Conservation (phyloP, 2,329 filamentous ascomycete species). For the Fusarium circinatum region DNA sequence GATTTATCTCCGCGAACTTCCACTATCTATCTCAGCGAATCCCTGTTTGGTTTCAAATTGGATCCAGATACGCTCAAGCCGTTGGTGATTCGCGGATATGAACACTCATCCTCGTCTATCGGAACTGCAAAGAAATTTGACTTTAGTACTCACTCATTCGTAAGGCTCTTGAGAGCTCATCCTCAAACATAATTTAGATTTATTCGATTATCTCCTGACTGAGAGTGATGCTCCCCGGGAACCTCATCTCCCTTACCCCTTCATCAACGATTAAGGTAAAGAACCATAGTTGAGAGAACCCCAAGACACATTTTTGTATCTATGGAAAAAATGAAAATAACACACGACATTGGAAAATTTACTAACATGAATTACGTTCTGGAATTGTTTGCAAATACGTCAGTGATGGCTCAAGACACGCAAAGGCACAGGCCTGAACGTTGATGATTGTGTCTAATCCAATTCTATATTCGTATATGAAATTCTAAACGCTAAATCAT, state of each 20-base stretch:
- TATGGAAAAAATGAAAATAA: background rate
- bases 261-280: background rate
- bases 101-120: background rate
- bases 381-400: background rate
- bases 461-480: constrained; percentile 5
- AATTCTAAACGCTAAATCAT: background rate
- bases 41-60: constrained; percentile 11
- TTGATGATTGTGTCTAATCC: background rate
- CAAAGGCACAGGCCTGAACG: background rate
- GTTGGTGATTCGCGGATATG: constrained; percentile 15
- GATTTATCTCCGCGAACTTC: constrained; percentile 27
- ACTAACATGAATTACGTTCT: background rate
- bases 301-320: background rate
- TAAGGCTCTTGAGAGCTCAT: background rate
- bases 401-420: background rate
- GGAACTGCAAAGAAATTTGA: background rate
- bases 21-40: constrained; percentile 26
- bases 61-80: background rate
- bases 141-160: background rate
- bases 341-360: background rate
- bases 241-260: background rate
- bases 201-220: background rate
- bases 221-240: background rate
- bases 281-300: background rate
- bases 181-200: background rate